phyloP scores from a whole-genome alignment of 495 filamentous ascomycete genomes.

The Daldinia concentrica region DNA sequence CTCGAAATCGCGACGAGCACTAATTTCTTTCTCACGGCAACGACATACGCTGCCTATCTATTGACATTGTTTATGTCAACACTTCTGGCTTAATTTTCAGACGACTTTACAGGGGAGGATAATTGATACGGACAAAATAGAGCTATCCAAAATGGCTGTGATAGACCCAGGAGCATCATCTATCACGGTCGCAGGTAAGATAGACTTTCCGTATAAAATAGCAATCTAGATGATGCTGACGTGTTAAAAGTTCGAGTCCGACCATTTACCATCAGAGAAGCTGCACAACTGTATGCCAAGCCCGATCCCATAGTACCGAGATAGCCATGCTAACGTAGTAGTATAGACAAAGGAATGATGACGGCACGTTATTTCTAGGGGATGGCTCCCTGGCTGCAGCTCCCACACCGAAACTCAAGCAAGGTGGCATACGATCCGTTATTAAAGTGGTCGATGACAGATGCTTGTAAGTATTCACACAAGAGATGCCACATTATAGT shows the following conservation, averaged over 20 bases:
- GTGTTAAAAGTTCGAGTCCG: constrained; percentile 80
- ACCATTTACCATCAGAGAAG: constrained; percentile 86
- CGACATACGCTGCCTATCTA: not conserved
- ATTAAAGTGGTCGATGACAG: constrained; percentile 97
- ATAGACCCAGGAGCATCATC: constrained; percentile 55
- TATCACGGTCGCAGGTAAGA: constrained; percentile 48
- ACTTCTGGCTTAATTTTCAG: constrained; percentile 18
- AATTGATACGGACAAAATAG: constrained; percentile 4
- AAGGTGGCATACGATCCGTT: constrained; percentile 87
- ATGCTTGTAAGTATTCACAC: constrained; percentile 79
- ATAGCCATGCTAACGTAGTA: constrained; percentile 27
- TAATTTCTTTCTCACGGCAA: constrained; percentile 3
- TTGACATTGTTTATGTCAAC: constrained; percentile 38
- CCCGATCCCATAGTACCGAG: constrained; percentile 13
- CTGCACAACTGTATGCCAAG: constrained; percentile 68
- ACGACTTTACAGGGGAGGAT: constrained; percentile 21
- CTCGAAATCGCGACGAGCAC: constrained; percentile 4
- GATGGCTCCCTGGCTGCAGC: constrained; percentile 90
- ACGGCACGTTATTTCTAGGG: constrained; percentile 89
- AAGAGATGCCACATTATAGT: not conserved
- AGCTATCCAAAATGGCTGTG: constrained; percentile 40
- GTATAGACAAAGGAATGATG: constrained; percentile 76
- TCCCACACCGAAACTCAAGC: constrained; percentile 82
- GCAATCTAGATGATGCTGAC: constrained; percentile 20
- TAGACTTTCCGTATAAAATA: constrained; percentile 52